Conservation (phyloP, 768 basidiomycete species). For the Pulveroboletus sp. region DNA sequence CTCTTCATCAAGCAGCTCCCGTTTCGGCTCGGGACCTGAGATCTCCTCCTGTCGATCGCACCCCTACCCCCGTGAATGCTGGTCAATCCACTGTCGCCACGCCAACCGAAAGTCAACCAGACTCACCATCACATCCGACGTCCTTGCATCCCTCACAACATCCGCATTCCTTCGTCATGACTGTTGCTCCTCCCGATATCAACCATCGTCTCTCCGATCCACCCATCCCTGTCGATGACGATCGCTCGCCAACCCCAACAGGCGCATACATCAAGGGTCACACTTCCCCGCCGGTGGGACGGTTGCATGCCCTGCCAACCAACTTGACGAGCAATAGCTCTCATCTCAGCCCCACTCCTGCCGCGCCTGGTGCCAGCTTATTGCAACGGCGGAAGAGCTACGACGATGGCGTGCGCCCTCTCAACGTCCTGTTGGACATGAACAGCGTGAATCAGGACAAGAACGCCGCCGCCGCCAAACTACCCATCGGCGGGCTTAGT, state of each 20-base stretch:
- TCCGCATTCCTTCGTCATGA: conserved; percentile 38
- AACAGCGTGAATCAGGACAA: conserved; percentile 9
- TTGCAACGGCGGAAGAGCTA: conserved; percentile 39
- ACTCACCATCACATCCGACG: conserved; percentile 7
- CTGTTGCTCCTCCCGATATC: conserved; percentile 38
- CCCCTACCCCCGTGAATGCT: not conserved
- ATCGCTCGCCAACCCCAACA: conserved; percentile 1
- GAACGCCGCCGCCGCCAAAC: conserved; percentile 7
- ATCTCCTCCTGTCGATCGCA: conserved; percentile 10
- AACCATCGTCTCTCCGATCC: conserved; percentile 1
- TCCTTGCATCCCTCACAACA: conserved; percentile 22
- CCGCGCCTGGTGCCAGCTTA: conserved; percentile 3
- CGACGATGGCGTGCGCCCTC: conserved; percentile 40
- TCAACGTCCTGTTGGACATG: conserved; percentile 31
- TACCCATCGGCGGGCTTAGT: conserved; percentile 15
- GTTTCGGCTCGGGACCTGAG: conserved; percentile 4
- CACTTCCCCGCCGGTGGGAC: not conserved
- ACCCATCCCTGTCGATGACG: conserved; percentile 3
- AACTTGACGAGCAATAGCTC: conserved; percentile 1
- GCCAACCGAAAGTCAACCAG: conserved; percentile 16
- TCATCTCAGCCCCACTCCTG: conserved; percentile 23
- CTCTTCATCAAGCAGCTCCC: conserved; percentile 7
- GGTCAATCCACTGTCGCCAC: conserved; percentile 9
- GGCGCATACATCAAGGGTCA: not conserved
- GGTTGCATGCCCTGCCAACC: conserved; percentile 18